These are phyloP conservation scores for Penicillium digitatum DNA, from an alignment of 2,329 filamentous ascomycete genomes.

Conservation along the genomic window DNA sequence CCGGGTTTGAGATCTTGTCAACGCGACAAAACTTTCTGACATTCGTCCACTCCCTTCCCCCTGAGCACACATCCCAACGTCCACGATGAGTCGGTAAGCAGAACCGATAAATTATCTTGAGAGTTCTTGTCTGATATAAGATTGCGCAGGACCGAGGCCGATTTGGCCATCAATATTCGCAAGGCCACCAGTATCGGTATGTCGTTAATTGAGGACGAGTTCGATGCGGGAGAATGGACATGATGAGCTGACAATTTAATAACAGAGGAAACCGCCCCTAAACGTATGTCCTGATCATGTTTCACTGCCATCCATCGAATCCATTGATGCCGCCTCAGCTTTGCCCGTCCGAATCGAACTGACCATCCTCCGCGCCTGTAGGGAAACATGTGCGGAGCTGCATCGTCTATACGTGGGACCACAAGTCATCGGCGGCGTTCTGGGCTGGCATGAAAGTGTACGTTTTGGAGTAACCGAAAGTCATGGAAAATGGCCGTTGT, in stretches of 20 bases:
- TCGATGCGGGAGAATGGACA: slow-evolving; percentile 1
- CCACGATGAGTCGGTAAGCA: slow-evolving; percentile 59
- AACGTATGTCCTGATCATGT: slow-evolving; percentile 48
- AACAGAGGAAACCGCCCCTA: slow-evolving; percentile 62
- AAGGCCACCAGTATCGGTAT: slow-evolving; percentile 62
- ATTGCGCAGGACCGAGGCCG: slow-evolving; percentile 54
- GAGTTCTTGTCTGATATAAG: neutral
- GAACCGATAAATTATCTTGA: neutral
- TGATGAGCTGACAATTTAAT: slow-evolving; percentile 18
- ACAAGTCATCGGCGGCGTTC: slow-evolving; percentile 91
- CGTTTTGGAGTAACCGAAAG: slow-evolving; percentile 35
- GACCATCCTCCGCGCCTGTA: slow-evolving; percentile 26
- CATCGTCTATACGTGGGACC: slow-evolving; percentile 99
- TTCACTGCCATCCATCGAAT: slow-evolving; percentile 2
- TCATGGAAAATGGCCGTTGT: neutral
- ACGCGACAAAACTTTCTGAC: slow-evolving; percentile 7
- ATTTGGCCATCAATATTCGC: slow-evolving; percentile 63
- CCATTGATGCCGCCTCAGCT: slow-evolving; percentile 8
- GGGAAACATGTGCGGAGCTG: slow-evolving; percentile 95
- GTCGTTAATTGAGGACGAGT: slow-evolving; percentile 15
- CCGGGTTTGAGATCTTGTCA: slow-evolving; percentile 22
- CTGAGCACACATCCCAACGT: slow-evolving; percentile 44
- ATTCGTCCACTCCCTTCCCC: slow-evolving; percentile 15
- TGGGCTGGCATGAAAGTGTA: slow-evolving; percentile 99
- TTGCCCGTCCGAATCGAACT: slow-evolving; percentile 1